phyloP scores from a whole-genome alignment of 352 stramenopile species.

The Thraustochytrium sp. region DNA sequence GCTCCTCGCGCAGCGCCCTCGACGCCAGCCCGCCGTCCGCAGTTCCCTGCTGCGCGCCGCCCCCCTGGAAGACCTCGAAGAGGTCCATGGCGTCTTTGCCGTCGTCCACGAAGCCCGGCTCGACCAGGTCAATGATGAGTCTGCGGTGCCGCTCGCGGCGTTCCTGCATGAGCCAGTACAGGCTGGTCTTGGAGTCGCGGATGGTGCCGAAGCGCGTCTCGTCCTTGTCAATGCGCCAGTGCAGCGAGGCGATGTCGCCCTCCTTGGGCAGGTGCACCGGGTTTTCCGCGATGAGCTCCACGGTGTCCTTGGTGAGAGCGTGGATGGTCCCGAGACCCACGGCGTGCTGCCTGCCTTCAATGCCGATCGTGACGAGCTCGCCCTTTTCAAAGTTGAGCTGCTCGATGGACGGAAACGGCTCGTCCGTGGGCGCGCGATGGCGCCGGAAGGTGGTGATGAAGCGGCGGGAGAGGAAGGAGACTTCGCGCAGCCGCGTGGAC shows the following conservation, averaged over 20 bases:
- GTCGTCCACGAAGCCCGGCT: slow-evolving; percentile 29
- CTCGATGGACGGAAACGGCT: background rate
- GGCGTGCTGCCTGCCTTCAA: background rate
- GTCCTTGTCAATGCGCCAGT: slow-evolving; percentile 24
- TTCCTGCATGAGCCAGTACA: background rate
- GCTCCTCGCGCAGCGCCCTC: background rate
- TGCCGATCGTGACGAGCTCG: background rate
- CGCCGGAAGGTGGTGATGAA: background rate
- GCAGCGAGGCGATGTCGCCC: background rate
- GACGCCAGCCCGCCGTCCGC: background rate
- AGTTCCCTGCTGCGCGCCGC: background rate
- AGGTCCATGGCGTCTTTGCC: background rate
- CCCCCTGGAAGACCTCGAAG: background rate
- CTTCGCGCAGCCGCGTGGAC: background rate
- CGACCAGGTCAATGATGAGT: background rate
- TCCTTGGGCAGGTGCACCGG: background rate
- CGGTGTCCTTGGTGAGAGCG: background rate
- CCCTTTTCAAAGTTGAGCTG: background rate
- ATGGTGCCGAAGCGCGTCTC: background rate
- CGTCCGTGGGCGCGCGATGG: background rate
- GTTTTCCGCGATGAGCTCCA: background rate
- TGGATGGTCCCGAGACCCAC: background rate
- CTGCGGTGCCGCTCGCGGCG: background rate
- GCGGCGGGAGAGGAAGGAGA: background rate
- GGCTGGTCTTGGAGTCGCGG: background rate